Percentiles rank a stretch among this genome's conserved stretches.
These are phyloP conservation scores for Xylaria sp. DNA, from an alignment of 2,329 filamentous ascomycete species.

Conservation along the genomic window DNA sequence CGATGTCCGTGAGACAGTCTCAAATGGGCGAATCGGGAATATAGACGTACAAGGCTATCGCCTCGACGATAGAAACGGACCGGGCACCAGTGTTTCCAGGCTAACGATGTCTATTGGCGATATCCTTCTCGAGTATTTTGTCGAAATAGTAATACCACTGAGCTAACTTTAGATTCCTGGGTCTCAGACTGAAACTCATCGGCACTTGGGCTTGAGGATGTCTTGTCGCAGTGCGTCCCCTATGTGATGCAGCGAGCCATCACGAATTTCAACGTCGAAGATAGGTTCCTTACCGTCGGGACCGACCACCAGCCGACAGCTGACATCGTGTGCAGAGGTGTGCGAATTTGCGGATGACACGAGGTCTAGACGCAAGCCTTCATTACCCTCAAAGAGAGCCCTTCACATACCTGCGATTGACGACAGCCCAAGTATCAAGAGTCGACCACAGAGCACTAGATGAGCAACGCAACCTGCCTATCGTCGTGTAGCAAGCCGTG, in stretches of 20 bases:
- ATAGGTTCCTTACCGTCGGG: neutral
- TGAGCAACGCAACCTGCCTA: too few species aligned
- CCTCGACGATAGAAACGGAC: neutral
- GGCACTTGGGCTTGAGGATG: neutral
- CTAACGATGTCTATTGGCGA: neutral
- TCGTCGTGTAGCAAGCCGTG: too few species aligned
- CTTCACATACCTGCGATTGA: too few species aligned
- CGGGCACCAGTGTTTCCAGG: neutral
- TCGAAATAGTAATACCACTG: neutral
- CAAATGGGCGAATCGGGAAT: neutral
- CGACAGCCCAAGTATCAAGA: too few species aligned
- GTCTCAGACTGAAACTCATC: neutral
- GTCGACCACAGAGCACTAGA: too few species aligned
- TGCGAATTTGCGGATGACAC: constrained; percentile 1
- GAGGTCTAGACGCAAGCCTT: neutral
- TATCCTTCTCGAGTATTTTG: neutral
- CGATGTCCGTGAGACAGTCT: neutral
- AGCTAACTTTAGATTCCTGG: neutral
- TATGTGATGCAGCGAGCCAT: neutral
- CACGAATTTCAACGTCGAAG: neutral
- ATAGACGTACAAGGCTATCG: neutral
- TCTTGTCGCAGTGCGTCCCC: neutral
- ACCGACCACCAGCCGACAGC: neutral
- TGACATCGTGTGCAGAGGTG: neutral
- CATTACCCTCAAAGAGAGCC: neutral